Conservation (phyloP, 2,329 filamentous ascomycete species). For the Aspergillus texensis region DNA sequence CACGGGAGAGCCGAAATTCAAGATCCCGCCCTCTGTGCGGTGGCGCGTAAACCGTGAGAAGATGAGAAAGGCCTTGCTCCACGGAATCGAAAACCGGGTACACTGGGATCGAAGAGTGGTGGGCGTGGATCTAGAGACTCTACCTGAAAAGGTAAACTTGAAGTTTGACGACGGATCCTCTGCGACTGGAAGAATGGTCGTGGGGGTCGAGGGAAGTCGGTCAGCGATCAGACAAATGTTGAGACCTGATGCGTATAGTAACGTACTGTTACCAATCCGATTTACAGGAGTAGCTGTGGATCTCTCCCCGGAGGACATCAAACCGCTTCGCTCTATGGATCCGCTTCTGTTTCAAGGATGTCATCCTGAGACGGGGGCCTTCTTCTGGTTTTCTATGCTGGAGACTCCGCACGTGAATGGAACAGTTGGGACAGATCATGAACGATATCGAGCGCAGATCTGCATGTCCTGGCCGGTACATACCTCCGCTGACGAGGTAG, state of each 20-base stretch:
- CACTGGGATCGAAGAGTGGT: constrained; percentile 23
- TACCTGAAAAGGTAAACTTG: background rate
- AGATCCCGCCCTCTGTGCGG: constrained; percentile 31
- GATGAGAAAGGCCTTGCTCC: constrained; percentile 21
- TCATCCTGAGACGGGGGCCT: constrained; percentile 24
- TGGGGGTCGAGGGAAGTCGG: constrained; percentile 27
- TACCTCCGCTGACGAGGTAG: constrained; percentile 37
- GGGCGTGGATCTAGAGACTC: constrained; percentile 10
- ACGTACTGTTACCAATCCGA: constrained; percentile 22
- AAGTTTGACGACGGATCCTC: constrained; percentile 14
- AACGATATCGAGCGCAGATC: constrained; percentile 49
- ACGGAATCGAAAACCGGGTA: constrained; percentile 26
- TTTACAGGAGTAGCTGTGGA: constrained; percentile 29
- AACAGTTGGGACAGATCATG: constrained; percentile 32
- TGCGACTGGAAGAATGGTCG: constrained; percentile 18
- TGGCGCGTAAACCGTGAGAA: constrained; percentile 33
- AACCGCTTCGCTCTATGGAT: constrained; percentile 59
- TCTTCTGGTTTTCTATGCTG: constrained; percentile 42
- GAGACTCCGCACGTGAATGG: constrained; percentile 45
- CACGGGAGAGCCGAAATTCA: constrained; percentile 31
- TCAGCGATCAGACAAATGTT: constrained; percentile 26
- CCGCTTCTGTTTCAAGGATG: constrained; percentile 39
- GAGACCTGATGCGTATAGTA: constrained; percentile 26
- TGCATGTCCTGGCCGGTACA: constrained; percentile 52
- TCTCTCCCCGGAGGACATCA: constrained; percentile 57